Conservation (phyloP, 805 yeast species). For the Kuraishia piskuri region DNA sequence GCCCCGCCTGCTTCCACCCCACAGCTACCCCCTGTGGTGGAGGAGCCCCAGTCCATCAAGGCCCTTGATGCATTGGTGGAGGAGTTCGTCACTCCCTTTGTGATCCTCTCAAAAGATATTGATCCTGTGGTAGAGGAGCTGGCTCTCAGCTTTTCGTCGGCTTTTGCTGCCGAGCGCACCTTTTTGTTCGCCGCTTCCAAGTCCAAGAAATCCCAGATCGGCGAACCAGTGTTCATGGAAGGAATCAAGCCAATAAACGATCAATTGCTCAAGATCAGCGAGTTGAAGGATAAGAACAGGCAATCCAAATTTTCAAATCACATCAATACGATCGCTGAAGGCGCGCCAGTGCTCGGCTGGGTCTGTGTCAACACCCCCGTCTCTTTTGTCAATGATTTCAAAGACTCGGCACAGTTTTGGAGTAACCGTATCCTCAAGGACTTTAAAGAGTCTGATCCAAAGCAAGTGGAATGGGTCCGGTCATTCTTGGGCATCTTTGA, state of each 20-base stretch:
- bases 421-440: slow-evolving; percentile 85
- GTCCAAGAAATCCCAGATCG: slow-evolving; percentile 56
- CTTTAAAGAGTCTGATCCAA: slow-evolving; percentile 59
- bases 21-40: slow-evolving; percentile 13
- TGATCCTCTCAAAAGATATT: slow-evolving; percentile 38
- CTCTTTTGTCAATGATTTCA: slow-evolving; percentile 69
- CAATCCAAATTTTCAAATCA: slow-evolving; percentile 56
- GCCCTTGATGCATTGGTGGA: slow-evolving; percentile 49
- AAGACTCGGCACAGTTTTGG: slow-evolving; percentile 92
- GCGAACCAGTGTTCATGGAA: slow-evolving; percentile 44
- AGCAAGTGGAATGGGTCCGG: slow-evolving; percentile 78
- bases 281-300: slow-evolving; percentile 69
- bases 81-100: slow-evolving; percentile 52
- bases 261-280: slow-evolving; percentile 46
- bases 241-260: slow-evolving; percentile 64
- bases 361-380: slow-evolving; percentile 69
- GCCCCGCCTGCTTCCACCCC: slow-evolving; percentile 12
- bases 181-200: slow-evolving; percentile 52
- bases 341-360: slow-evolving; percentile 90
- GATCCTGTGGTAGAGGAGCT: slow-evolving; percentile 52
- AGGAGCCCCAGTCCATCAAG: slow-evolving; percentile 32
- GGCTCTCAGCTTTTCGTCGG: slow-evolving; percentile 37
- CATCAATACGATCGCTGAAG: slow-evolving; percentile 81
- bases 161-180: slow-evolving; percentile 49
- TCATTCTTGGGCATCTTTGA: slow-evolving; percentile 55